Conservation (phyloP, 768 basidiomycete genomes). For the Tylopilus rubrobrunneus region DNA sequence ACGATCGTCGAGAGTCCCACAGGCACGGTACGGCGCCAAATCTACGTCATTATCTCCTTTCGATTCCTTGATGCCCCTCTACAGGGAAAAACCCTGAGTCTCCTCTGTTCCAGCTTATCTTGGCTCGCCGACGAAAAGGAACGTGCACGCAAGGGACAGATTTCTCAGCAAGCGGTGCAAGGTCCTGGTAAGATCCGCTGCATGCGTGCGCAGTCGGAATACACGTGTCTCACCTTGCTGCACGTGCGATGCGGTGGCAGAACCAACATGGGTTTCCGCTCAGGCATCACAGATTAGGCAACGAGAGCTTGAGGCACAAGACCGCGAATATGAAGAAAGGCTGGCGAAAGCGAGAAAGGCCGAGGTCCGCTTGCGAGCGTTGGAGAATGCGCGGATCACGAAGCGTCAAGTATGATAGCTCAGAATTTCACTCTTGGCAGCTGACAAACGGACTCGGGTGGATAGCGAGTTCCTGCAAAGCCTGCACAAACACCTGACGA, state of each 20-base stretch:
- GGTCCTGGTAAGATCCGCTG: constrained; percentile 24
- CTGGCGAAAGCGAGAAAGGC: constrained; percentile 57
- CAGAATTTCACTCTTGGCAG: background rate
- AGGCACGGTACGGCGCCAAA: constrained; percentile 59
- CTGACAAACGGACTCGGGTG: constrained; percentile 1
- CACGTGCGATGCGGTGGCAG: too few species aligned
- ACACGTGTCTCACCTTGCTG: constrained; percentile 24
- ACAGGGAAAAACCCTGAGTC: constrained; percentile 83
- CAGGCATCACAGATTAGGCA: constrained; percentile 66
- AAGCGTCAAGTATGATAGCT: constrained; percentile 53
- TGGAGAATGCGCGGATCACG: constrained; percentile 50
- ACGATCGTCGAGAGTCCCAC: constrained; percentile 88
- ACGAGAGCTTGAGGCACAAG: constrained; percentile 64
- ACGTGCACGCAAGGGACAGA: constrained; percentile 63
- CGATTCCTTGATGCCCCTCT: background rate
- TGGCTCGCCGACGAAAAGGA: constrained; percentile 72
- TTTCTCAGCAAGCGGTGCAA: constrained; percentile 33
- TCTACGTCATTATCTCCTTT: background rate
- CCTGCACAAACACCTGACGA: constrained; percentile 23
- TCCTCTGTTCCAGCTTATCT: constrained; percentile 70
- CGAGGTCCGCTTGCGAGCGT: constrained; percentile 53
- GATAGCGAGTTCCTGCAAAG: constrained; percentile 20
- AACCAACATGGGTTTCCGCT: constrained; percentile 69
- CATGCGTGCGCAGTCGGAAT: background rate
- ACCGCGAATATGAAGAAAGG: constrained; percentile 58